phyloP scores from a whole-genome alignment of 148 eudicot genomes.

The Rhododendron griersonianum region DNA sequence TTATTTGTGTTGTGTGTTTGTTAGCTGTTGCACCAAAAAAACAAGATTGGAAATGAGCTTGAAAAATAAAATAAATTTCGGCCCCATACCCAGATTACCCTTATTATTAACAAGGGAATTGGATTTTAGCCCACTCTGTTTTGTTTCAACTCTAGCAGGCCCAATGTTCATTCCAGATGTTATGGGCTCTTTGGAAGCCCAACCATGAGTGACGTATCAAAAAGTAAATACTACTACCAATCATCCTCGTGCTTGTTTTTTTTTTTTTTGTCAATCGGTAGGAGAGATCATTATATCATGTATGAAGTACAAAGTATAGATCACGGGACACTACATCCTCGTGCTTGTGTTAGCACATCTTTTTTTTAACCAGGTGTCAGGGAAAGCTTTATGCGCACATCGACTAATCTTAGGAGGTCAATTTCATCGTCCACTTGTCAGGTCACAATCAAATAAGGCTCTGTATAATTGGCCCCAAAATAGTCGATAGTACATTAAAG shows the following conservation, averaged over 20 bases:
- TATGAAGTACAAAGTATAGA: no score
- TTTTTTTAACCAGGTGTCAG: neutral
- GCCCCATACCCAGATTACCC: neutral
- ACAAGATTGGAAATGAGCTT: no score
- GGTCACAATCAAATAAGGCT: no score
- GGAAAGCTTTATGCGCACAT: neutral
- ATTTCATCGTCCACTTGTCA: no score
- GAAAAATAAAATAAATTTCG: neutral
- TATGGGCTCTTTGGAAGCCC: neutral
- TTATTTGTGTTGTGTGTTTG: no score
- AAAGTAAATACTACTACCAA: neutral
- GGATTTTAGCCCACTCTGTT: neutral
- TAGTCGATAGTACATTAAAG: fast-evolving
- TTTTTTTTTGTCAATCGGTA: neutral
- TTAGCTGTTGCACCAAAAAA: no score
- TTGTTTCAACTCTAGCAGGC: neutral
- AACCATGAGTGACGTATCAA: neutral
- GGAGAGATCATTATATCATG: no score
- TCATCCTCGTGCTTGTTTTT: neutral
- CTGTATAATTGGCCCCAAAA: no score
- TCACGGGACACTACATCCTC: neutral
- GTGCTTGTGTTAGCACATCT: neutral
- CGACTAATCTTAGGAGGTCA: neutral
- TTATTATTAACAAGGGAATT: neutral
- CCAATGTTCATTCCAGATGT: neutral